These are phyloP conservation scores for Sanghuangporus weigelae DNA, from an alignment of 1,284 basidiomycete species.

Conservation along the genomic window DNA sequence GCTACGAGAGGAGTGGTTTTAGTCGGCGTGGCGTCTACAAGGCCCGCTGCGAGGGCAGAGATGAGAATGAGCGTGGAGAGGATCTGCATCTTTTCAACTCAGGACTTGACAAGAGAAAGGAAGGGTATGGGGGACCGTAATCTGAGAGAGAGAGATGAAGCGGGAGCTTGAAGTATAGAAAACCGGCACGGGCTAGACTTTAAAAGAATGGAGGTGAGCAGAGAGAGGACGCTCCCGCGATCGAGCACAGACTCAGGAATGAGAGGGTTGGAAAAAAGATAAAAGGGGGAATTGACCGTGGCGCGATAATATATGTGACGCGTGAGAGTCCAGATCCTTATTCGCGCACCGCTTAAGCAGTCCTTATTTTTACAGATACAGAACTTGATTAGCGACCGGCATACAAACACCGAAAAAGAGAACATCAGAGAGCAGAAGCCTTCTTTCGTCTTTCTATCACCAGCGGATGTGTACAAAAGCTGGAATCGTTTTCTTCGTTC, in stretches of 20 bases:
- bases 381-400: not conserved
- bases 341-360: not conserved
- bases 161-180: constrained; percentile 8
- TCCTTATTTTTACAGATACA: not conserved
- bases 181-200: constrained; percentile 3
- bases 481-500: not conserved
- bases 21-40: constrained; percentile 15
- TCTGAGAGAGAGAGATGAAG: not conserved
- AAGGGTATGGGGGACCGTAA: not conserved
- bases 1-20: not conserved
- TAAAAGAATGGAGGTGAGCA: constrained; percentile 12
- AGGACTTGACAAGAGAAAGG: not conserved
- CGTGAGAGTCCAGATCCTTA: not conserved
- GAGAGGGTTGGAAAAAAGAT: constrained; percentile 4
- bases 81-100: constrained; percentile 3
- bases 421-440: not conserved
- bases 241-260: constrained; percentile 6
- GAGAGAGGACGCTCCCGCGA: constrained; percentile 15
- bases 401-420: not conserved
- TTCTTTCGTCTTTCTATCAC: not conserved
- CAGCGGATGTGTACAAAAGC: not conserved
- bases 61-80: constrained; percentile 17
- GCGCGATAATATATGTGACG: not conserved
- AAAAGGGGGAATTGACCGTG: constrained; percentile 3
- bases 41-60: constrained; percentile 14